Evolutionary conservation across 2,329 filamentous ascomycete species (phyloP).

Genomic region (Aspergillus caelatus): DNA sequence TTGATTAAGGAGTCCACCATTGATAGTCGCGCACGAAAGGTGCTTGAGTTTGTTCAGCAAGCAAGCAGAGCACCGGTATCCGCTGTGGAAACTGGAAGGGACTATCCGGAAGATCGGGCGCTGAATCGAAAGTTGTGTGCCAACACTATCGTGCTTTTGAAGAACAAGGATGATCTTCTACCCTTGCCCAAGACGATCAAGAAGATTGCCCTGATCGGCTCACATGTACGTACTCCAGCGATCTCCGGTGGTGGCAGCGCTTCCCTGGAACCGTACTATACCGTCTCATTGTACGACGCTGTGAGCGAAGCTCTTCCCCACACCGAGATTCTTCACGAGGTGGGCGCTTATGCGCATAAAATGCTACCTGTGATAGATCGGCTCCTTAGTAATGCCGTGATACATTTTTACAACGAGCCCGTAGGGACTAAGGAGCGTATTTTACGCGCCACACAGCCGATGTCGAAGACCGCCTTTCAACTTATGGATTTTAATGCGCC

Average conservation of each 20-base stretch:
- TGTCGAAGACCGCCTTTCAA: constrained; percentile 39
- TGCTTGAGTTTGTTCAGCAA: constrained; percentile 36
- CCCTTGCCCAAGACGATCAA: constrained; percentile 21
- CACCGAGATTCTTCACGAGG: constrained; percentile 16
- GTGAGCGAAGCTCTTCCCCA: constrained; percentile 24
- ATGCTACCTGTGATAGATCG: constrained; percentile 35
- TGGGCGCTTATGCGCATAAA: constrained; percentile 33
- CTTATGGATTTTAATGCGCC: constrained; percentile 39
- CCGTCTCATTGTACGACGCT: constrained; percentile 35
- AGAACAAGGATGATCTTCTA: constrained; percentile 22
- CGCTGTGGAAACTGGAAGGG: constrained; percentile 14
- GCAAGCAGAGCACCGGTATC: constrained; percentile 17
- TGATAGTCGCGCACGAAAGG: constrained; percentile 32
- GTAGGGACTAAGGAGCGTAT: constrained; percentile 25
- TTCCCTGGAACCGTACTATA: constrained; percentile 37
- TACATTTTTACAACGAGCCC: constrained; percentile 24
- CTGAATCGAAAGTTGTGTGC: constrained; percentile 20
- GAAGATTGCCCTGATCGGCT: constrained; percentile 31
- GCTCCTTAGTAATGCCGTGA: constrained; percentile 32
- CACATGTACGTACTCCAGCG: constrained; percentile 37
- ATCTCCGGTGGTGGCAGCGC: constrained; percentile 39
- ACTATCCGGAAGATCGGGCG: constrained; percentile 21
- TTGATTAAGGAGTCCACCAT: constrained; percentile 31
- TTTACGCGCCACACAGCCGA: constrained; percentile 21
- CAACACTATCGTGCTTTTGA: constrained; percentile 23